Base-by-base conservation (phyloP, 2,329 filamentous ascomycete genomes). In the Sphaerulina musiva region DNA sequence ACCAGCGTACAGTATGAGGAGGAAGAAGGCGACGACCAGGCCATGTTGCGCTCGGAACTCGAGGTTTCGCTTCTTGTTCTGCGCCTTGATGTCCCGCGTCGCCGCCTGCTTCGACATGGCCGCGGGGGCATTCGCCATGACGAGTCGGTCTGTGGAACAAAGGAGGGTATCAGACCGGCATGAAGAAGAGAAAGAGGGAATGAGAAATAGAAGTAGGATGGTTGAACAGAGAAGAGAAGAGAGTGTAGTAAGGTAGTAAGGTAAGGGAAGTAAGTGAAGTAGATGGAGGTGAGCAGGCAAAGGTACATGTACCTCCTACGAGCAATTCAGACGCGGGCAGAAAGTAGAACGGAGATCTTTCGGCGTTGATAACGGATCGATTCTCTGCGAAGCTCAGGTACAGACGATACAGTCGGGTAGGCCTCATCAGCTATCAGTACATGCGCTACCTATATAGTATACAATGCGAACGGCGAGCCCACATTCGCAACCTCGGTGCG, bases 11-110 rank as follows among this genome's bases (percentile, higher is more conserved):
- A 88, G 73, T 68, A 91, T 74, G 76, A 84, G 84, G 39, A 77
- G 68, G 76, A 89, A 88, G 69, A 91, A 88, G 38, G 76, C 80
- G 34, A 84, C 73, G 10, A 80, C 62, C 41, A 79, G 69, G 29
- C 72, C 73, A 68, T 80, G 78, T 23, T 74, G 70, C 44, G 76
- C 75, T 60, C 79, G 79, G 72, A 80, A 81, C 52, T 74, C 72
- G 17, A 77, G 67, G 53, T 76, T 71, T 40, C 71, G 71, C 55
- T 69, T 67, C 62, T 74, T 75, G 55, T 69, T 65, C 58, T 66
- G 62, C 29, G 60, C 59, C 57, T 66, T 65, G 46, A 62, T 53
- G 17, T 68, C 64, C 46, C 57, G 51, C 23, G 49, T 51, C 46
- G 57, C 55, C 39, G 48, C 26, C 29, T 51, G 38, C 38, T 51